Percentiles rank a stretch among this genome's conserved stretches.
phyloP scores from a whole-genome alignment of 805 yeast species.

The Ogataea allantospora region DNA sequence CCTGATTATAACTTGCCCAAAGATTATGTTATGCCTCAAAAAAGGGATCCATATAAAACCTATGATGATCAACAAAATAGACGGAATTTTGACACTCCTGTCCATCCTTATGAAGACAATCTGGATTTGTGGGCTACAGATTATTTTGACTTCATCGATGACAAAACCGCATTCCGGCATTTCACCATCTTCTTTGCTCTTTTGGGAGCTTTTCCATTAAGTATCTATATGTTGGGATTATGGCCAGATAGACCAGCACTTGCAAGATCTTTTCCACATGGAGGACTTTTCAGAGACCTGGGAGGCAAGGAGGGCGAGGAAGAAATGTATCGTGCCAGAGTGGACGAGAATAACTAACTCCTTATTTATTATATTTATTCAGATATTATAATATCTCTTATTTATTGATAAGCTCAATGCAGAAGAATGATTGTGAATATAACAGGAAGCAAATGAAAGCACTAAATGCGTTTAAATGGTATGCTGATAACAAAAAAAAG shows the following conservation, averaged over 20 bases:
- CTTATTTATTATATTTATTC: constrained; percentile 7
- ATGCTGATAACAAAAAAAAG: constrained; percentile 9
- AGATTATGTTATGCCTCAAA: constrained; percentile 52
- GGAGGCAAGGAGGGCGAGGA: constrained; percentile 59
- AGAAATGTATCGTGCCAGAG: constrained; percentile 42
- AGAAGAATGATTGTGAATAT: constrained; percentile 6
- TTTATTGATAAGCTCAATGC: constrained; percentile 9
- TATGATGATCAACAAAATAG: constrained; percentile 81
- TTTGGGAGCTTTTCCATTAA: constrained; percentile 39
- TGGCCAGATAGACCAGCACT: constrained; percentile 70
- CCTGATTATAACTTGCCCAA: constrained; percentile 58
- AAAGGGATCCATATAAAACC: constrained; percentile 66
- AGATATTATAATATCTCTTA: constrained; percentile 12
- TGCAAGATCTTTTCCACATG: constrained; percentile 72
- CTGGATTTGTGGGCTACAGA: constrained; percentile 89
- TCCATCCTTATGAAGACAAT: constrained; percentile 69
- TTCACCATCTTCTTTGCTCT: constrained; percentile 56
- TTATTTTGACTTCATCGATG: constrained; percentile 57
- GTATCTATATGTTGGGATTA: constrained; percentile 50
- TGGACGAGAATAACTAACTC: constrained; percentile 34
- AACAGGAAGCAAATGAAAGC: constrained; percentile 12
- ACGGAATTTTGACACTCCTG: constrained; percentile 72
- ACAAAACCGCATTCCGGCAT: constrained; percentile 58
- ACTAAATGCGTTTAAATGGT: constrained; percentile 10
- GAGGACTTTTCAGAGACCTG: constrained; percentile 70